A percentile compares a stretch with the other conserved stretches of the same genome.
Conservation (phyloP, 1,284 basidiomycete species). For the Apiotrichum gracile region DNA sequence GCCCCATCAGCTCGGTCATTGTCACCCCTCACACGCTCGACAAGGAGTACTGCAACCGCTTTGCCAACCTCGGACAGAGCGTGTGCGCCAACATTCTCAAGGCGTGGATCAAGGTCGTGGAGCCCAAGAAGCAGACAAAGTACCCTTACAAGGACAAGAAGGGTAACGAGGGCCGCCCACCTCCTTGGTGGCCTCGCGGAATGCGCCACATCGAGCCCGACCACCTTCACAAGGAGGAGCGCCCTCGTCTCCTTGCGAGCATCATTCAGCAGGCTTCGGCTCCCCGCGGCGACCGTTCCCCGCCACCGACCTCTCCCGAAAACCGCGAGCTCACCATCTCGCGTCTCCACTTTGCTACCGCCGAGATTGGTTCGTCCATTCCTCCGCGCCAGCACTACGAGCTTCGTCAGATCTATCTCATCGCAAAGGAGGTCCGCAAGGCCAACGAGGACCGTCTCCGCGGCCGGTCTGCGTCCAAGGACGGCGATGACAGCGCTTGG, state of each 20-base stretch:
- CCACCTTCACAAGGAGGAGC: conserved; percentile 51
- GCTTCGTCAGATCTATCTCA: conserved; percentile 51
- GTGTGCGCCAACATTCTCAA: conserved; percentile 54
- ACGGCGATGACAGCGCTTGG: conserved; percentile 6
- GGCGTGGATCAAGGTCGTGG: conserved; percentile 53
- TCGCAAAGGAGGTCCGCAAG: conserved; percentile 46
- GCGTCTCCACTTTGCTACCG: conserved; percentile 50
- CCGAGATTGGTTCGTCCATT: conserved; percentile 50
- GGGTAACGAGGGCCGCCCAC: conserved; percentile 49
- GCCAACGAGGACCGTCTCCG: conserved; percentile 16
- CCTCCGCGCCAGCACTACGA: conserved; percentile 48
- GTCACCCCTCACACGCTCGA: conserved; percentile 31
- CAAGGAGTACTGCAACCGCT: conserved; percentile 41
- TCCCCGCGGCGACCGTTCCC: conserved; percentile 20
- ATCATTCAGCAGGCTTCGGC: conserved; percentile 45
- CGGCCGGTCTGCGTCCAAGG: conserved; percentile 3
- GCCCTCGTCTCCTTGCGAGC: conserved; percentile 48
- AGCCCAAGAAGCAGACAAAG: conserved; percentile 54
- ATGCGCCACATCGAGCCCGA: conserved; percentile 54
- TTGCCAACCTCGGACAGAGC: conserved; percentile 49
- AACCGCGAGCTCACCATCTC: conserved; percentile 38
- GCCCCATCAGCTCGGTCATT: conserved; percentile 27
- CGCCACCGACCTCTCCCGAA: conserved; percentile 10
- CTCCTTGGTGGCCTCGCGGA: conserved; percentile 53
- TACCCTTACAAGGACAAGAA: conserved; percentile 55